Evolutionary conservation across 2,329 filamentous ascomycete genomes (phyloP).

Genomic region (Colletotrichum phormii): DNA sequence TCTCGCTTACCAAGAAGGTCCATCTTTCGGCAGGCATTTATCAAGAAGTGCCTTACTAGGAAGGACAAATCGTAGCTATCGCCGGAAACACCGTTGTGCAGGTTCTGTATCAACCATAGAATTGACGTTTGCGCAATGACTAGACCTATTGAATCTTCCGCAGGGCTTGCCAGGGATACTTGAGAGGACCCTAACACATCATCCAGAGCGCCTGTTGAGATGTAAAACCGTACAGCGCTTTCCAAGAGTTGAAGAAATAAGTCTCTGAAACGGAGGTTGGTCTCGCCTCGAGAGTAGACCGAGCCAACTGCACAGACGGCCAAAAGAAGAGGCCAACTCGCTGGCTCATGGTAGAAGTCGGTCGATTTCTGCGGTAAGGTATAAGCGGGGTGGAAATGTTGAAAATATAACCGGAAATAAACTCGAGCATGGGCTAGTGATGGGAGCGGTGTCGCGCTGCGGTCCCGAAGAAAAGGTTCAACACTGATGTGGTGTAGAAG

Average conservation of each 20-base stretch:
- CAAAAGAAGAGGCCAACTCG: not conserved
- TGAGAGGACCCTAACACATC: not conserved
- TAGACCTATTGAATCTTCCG: not conserved
- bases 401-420: conserved; percentile 25
- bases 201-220: not conserved
- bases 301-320: not conserved
- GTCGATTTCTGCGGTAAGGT: conserved; percentile 1
- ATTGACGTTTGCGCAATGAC: not conserved
- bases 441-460: not conserved
- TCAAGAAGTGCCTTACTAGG: not conserved
- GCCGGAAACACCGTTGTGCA: not conserved
- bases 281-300: not conserved
- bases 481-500: not conserved
- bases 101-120: not conserved
- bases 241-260: not conserved
- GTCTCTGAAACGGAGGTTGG: not conserved
- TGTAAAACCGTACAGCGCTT: not conserved
- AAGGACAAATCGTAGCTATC: not conserved
- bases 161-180: not conserved
- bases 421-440: not conserved
- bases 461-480: not conserved
- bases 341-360: not conserved
- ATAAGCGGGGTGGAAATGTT: conserved; percentile 24
- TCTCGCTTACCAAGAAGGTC: not conserved
- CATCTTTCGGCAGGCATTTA: not conserved